Evolutionary conservation across 2,329 filamentous ascomycete species (phyloP).

Genomic region (Hortaea werneckii): DNA sequence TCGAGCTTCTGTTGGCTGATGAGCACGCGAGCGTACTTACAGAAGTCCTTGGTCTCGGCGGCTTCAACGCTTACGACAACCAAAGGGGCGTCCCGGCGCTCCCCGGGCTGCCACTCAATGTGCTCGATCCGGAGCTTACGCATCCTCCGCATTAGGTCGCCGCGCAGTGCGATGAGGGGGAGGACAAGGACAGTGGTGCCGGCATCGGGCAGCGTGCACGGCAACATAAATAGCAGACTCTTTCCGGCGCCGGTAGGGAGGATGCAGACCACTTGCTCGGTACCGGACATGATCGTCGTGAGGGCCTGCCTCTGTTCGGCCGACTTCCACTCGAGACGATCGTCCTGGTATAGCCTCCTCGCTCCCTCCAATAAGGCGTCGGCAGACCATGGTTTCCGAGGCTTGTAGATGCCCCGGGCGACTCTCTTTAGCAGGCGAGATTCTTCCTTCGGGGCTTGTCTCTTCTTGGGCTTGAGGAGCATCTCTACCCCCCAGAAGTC

Average conservation of each 20-base stretch:
- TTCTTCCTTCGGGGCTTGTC: too few species aligned
- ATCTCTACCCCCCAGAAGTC: constrained; percentile 1
- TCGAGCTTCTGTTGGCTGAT: constrained; percentile 5
- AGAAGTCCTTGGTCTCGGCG: constrained; percentile 13
- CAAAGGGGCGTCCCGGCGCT: constrained; percentile 6
- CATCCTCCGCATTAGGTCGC: constrained; percentile 5
- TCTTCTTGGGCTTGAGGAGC: too few species aligned
- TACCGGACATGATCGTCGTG: constrained; percentile 14
- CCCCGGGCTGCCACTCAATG: background rate
- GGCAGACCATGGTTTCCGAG: background rate
- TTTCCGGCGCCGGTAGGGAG: constrained; percentile 19
- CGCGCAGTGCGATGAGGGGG: constrained; percentile 14
- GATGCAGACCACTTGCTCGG: constrained; percentile 4
- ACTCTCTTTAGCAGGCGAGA: background rate
- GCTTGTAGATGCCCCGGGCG: constrained; percentile 4
- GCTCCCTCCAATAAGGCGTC: background rate
- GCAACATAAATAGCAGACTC: constrained; percentile 22
- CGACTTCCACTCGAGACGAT: background rate
- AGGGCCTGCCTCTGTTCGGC: constrained; percentile 13
- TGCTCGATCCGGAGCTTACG: constrained; percentile 1
- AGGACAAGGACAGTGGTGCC: constrained; percentile 14
- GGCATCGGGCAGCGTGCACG: constrained; percentile 6
- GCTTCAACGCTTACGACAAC: constrained; percentile 19
- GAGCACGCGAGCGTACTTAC: constrained; percentile 4
- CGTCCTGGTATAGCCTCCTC: background rate